Evolutionary conservation across 2,329 filamentous ascomycete species (phyloP).

Genomic region (Colletotrichum noveboracense): DNA sequence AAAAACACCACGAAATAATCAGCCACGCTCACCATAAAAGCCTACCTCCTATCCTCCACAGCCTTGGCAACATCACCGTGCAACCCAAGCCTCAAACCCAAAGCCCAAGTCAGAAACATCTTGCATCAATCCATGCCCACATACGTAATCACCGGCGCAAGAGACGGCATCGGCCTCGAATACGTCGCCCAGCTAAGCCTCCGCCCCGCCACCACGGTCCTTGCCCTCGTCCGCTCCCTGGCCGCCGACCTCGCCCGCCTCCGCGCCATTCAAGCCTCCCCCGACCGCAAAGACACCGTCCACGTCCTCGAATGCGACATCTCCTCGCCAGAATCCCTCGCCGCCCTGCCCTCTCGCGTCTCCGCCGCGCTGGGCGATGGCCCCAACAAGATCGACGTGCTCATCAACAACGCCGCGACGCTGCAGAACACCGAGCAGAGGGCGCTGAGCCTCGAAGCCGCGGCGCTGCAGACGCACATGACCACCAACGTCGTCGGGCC

Average conservation of each 20-base stretch:
- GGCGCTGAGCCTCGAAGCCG: conserved; percentile 40
- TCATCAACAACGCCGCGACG: conserved; percentile 43
- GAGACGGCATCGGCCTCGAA: conserved; percentile 33
- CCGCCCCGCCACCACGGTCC: conserved; percentile 36
- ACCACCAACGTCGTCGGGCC: conserved; percentile 52
- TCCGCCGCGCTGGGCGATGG: neutral
- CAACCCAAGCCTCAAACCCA: neutral
- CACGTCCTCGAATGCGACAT: conserved; percentile 21
- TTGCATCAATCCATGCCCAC: conserved; percentile 27
- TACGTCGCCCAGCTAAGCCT: conserved; percentile 34
- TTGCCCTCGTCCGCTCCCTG: conserved; percentile 41
- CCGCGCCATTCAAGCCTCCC: neutral
- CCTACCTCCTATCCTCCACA: neutral
- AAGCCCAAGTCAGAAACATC: neutral
- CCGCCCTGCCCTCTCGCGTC: neutral
- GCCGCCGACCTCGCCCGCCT: conserved; percentile 2
- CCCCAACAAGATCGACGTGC: conserved; percentile 25
- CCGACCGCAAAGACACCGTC: neutral
- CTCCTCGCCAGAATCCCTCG: conserved; percentile 3
- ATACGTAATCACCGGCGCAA: conserved; percentile 38
- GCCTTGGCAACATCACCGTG: neutral
- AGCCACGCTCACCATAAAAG: neutral
- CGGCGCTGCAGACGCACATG: conserved; percentile 43
- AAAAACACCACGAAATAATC: neutral
- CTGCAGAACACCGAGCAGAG: conserved; percentile 34